Percentiles rank a stretch among this genome's conserved stretches.
phyloP scores from a whole-genome alignment of 345 rosid species.

The Citrus hindsii region DNA sequence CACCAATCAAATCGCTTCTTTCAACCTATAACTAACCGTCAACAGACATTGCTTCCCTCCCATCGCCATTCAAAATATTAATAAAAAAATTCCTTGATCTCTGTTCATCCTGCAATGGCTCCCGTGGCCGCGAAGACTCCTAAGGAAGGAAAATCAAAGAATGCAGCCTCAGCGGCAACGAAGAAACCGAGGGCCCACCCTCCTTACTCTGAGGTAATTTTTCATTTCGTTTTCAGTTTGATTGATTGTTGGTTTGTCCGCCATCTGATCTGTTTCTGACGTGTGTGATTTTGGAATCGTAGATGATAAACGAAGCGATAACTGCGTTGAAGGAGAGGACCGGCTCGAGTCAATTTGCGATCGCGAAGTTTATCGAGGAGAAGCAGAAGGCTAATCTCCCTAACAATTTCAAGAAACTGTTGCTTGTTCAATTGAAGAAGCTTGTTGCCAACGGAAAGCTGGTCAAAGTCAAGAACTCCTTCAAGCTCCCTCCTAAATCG shows the following conservation, averaged over 20 bases:
- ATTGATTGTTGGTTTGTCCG: background rate
- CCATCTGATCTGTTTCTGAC: background rate
- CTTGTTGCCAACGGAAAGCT: conserved; percentile 43
- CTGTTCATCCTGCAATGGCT: conserved; percentile 9
- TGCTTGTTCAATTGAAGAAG: conserved; percentile 40
- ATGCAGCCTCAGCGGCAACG: background rate
- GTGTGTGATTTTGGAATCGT: background rate
- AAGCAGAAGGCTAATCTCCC: conserved; percentile 45
- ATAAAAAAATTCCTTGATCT: background rate
- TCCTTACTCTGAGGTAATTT: conserved; percentile 36
- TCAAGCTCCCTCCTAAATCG: conserved; percentile 34
- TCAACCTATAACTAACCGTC: background rate
- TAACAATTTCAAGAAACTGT: conserved; percentile 35
- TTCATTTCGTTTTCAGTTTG: background rate
- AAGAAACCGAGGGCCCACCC: conserved; percentile 36
- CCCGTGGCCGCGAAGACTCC: conserved; percentile 3
- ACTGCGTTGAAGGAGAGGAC: conserved; percentile 46
- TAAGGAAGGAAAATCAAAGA: conserved; percentile 8
- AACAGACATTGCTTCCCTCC: background rate
- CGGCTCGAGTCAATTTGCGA: conserved; percentile 56
- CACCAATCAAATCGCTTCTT: conserved; percentile 22
- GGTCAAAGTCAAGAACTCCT: conserved; percentile 48
- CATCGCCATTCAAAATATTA: background rate
- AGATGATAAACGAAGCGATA: conserved; percentile 53
- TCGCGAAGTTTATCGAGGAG: conserved; percentile 48